These are phyloP conservation scores for Neofusicoccum umdonicola DNA, from an alignment of 2,329 filamentous ascomycete species.

Conservation along the genomic window DNA sequence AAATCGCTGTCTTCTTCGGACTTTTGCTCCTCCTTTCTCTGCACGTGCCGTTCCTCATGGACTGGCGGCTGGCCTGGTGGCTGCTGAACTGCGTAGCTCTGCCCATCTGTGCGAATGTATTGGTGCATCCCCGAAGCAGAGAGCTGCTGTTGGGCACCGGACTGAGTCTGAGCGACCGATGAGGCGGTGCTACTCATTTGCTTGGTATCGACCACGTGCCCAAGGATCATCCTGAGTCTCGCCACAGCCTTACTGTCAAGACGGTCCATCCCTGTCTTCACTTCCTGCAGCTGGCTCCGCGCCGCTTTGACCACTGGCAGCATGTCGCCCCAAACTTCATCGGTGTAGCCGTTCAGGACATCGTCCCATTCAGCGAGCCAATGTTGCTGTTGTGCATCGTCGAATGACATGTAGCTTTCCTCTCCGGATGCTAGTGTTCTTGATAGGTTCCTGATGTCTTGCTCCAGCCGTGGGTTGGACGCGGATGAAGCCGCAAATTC, in stretches of 20 bases:
- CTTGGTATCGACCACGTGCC: slow-evolving; percentile 22
- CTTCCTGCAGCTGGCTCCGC: slow-evolving; percentile 21
- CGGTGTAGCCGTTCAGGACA: slow-evolving; percentile 24
- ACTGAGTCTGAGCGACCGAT: neutral
- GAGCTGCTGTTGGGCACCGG: neutral
- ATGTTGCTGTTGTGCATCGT: slow-evolving; percentile 3
- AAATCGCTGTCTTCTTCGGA: neutral
- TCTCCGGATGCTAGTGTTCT: neutral
- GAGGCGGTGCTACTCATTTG: neutral
- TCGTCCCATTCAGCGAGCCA: slow-evolving; percentile 22
- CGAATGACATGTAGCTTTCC: neutral
- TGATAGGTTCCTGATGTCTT: slow-evolving; percentile 10
- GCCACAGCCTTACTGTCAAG: slow-evolving; percentile 22
- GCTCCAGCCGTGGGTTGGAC: neutral
- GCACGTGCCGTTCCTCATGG: neutral
- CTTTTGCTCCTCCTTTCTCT: neutral
- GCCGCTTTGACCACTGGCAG: slow-evolving; percentile 23
- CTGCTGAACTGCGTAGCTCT: neutral
- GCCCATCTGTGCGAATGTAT: neutral
- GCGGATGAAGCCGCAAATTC: slow-evolving; percentile 8
- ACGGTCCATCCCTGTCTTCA: slow-evolving; percentile 15
- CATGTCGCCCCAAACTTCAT: slow-evolving; percentile 26
- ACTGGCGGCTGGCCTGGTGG: neutral
- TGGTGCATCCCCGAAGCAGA: neutral
- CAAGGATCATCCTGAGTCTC: slow-evolving; percentile 26